phyloP scores from a whole-genome alignment of 139 green algal species.

The Yamagishiella unicocca region DNA sequence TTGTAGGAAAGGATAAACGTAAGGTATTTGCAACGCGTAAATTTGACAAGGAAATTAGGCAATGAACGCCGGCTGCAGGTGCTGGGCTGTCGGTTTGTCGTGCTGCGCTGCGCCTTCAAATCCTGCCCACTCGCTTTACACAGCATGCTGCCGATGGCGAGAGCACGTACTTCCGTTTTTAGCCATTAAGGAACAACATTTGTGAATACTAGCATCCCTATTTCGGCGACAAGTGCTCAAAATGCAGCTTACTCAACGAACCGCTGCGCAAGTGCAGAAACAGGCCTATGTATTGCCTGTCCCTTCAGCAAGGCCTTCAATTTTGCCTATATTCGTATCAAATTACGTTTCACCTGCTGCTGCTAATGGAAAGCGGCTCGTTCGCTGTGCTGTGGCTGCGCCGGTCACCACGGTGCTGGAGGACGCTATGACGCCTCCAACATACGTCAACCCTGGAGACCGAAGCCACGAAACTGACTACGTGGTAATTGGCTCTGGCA shows the following conservation, averaged over 20 bases:
- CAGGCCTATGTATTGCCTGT: not conserved
- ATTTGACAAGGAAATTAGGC: too few relatives aligned
- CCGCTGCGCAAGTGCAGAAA: not conserved
- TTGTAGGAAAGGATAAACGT: too few relatives aligned
- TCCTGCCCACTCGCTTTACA: slow-evolving; percentile 7
- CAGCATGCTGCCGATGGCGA: not conserved
- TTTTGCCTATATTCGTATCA: not conserved
- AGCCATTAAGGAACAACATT: too few relatives aligned
- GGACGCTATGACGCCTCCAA: not conserved
- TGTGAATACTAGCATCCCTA: too few relatives aligned
- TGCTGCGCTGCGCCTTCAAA: slow-evolving; percentile 8
- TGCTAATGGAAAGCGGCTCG: not conserved
- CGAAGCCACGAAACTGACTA: slow-evolving; percentile 72
- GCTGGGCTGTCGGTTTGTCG: not conserved
- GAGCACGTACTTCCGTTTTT: too few relatives aligned
- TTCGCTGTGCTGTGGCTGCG: not conserved
- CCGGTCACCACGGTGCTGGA: not conserved
- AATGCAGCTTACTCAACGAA: not conserved
- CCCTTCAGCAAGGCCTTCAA: not conserved
- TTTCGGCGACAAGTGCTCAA: not conserved
- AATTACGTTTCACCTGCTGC: not conserved
- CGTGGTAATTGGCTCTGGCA: slow-evolving; percentile 79
- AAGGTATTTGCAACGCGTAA: too few relatives aligned
- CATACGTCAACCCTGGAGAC: not conserved
- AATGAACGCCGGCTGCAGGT: too few relatives aligned